Base-by-base conservation (phyloP, 2,329 filamentous ascomycete genomes). In the Claviceps sp. region DNA sequence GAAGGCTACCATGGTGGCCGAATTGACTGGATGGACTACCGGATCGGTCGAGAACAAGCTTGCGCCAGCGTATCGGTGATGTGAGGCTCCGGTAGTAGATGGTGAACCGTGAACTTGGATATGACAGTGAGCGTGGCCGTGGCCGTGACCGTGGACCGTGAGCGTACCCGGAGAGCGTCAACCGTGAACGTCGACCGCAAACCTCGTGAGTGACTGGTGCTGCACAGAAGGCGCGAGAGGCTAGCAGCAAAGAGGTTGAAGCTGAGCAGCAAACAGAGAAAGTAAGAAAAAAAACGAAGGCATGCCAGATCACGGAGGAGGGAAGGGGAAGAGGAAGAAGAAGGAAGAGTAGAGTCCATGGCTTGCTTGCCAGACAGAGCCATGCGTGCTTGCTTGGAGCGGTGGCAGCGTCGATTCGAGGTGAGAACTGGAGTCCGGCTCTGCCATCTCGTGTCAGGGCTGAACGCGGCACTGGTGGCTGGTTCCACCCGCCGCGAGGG, bases 1-100 rank as follows among this genome's bases (percentile, higher is more conserved):
- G 36, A 61, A 46, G 34, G 56, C 54, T 20, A 58, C 53, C 61
- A 63, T 62, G 54, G 54, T 51, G 36, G 36, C 7, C 18, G 30
- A 5, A 43, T 20, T 9, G 18, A 26, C 11, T 20, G 24, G 16
- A 37, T 6, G 13, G 44, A 22, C 43, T 14, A 22, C 41, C 18
- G 20, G 41, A n/a, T 44, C n/a, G n/a, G 26, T 20, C 44, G 41
- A 22, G 43, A 20, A 24, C 24, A 34, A 30, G 44, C 24, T 45
- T 45, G 13, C 16, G n/a, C 24, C 26, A 6, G 43, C 8, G 22
- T 11, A 7, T 30, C 24, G 8, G 43, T 8, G 24, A 30, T 34
- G 4, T 34, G 30, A 11, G 30, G 30, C 30, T 34, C 30, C 30
- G 30, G 30, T 34, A 34, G 30, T 34, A 34, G 9, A 34, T 34